phyloP scores from a whole-genome alignment of 148 eudicot species.

The Mesembryanthemum crystallinum region DNA sequence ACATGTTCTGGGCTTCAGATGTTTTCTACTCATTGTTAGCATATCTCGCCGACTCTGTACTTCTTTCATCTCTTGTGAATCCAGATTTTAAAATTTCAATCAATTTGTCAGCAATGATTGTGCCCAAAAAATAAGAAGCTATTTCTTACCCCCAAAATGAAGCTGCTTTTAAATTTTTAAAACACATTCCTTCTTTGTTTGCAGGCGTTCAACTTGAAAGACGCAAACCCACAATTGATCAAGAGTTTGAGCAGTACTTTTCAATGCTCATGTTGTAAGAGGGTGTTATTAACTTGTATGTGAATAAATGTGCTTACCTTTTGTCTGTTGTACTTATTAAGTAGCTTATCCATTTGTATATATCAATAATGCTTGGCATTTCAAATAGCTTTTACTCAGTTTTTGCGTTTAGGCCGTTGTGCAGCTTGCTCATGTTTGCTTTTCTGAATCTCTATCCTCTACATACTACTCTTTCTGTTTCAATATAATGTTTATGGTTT shows the following conservation, averaged over 20 bases:
- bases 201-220: slow-evolving; percentile 29
- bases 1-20: background rate
- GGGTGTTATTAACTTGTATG: background rate
- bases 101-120: background rate
- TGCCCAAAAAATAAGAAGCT: background rate
- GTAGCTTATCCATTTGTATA: background rate
- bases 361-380: background rate
- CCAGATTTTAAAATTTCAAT: background rate
- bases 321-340: background rate
- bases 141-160: too few species aligned
- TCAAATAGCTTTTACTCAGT: background rate
- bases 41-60: background rate
- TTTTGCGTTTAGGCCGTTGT: too few species aligned
- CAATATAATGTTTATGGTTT: too few species aligned
- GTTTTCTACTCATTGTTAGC: background rate
- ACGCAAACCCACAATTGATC: slow-evolving; percentile 37
- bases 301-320: background rate
- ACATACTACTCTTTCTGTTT: too few species aligned
- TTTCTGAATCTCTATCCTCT: too few species aligned
- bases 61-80: background rate
- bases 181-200: background rate
- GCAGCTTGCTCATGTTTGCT: too few species aligned
- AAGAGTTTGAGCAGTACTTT: slow-evolving; percentile 44
- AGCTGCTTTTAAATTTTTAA: background rate
- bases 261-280: slow-evolving; percentile 39